Conservation (phyloP, 768 basidiomycete species). For the Auriculariales sp. region DNA sequence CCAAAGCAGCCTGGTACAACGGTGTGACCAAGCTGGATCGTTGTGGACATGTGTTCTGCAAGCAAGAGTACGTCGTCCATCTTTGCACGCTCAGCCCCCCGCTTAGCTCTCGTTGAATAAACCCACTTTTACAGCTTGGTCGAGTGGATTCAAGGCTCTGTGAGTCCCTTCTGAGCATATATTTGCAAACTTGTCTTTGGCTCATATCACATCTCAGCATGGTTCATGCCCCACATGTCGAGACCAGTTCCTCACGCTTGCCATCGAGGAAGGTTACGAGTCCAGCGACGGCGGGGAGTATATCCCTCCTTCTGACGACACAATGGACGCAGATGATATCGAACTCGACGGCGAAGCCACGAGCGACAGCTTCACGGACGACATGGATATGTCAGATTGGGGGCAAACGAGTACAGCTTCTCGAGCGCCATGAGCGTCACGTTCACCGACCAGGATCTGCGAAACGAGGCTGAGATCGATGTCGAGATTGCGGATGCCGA, state of each 20-base stretch:
- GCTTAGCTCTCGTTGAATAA: not conserved
- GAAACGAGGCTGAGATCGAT: too few species aligned
- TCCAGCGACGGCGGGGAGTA: constrained; percentile 58
- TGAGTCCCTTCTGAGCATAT: constrained; percentile 15
- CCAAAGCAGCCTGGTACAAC: constrained; percentile 6
- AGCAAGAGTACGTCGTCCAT: constrained; percentile 36
- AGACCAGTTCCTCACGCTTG: constrained; percentile 40
- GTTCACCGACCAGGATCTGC: not conserved
- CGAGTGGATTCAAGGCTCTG: constrained; percentile 51
- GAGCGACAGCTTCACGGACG: constrained; percentile 28
- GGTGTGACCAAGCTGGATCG: constrained; percentile 43
- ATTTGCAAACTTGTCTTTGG: not conserved
- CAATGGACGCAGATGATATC: not conserved
- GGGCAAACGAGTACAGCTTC: too few species aligned
- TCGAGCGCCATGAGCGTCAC: constrained; percentile 3
- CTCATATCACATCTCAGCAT: constrained; percentile 26
- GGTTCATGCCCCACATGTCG: constrained; percentile 61
- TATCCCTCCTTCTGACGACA: constrained; percentile 36
- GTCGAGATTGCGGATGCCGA: too few species aligned
- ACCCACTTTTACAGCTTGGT: constrained; percentile 29
- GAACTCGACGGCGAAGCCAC: constrained; percentile 23
- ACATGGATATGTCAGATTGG: constrained; percentile 24
- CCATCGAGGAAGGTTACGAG: constrained; percentile 43
- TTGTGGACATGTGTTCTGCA: constrained; percentile 58
- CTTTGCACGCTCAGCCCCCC: not conserved